A percentile compares a stretch with the other conserved stretches of the same genome.
Conservation (phyloP, 192 early-diverging fungal genomes). For the Umbelopsis vinacea region DNA sequence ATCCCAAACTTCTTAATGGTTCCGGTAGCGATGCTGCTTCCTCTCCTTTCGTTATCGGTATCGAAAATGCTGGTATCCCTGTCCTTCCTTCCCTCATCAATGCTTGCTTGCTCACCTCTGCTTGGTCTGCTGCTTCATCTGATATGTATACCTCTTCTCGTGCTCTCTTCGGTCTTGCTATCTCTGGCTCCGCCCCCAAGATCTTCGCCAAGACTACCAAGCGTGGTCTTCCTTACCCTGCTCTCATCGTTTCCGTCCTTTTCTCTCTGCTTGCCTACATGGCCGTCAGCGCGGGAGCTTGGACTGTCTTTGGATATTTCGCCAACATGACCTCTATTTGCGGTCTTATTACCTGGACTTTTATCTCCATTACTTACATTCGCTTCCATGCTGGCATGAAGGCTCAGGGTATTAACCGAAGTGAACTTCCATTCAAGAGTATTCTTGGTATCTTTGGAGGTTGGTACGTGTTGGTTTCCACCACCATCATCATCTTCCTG, state of each 20-base stretch:
- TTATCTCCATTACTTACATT: slow-evolving; percentile 73
- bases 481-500: slow-evolving; percentile 56
- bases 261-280: slow-evolving; percentile 37
- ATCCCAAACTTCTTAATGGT: slow-evolving; percentile 37
- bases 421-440: slow-evolving; percentile 64
- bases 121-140: slow-evolving; percentile 65
- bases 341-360: slow-evolving; percentile 77
- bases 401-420: slow-evolving; percentile 58
- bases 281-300: slow-evolving; percentile 24
- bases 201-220: slow-evolving; percentile 39
- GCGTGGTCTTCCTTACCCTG: slow-evolving; percentile 58
- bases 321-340: slow-evolving; percentile 65
- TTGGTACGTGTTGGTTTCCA: slow-evolving; percentile 56
- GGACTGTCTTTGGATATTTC: slow-evolving; percentile 60
- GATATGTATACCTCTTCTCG: slow-evolving; percentile 61
- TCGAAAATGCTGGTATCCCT: slow-evolving; percentile 46
- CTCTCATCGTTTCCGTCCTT: slow-evolving; percentile 37
- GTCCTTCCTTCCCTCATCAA: slow-evolving; percentile 58
- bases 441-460: slow-evolving; percentile 68
- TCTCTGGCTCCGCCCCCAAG: slow-evolving; percentile 55
- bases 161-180: slow-evolving; percentile 56
- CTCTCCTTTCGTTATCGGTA: slow-evolving; percentile 62
- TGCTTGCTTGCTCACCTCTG: slow-evolving; percentile 57
- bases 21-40: slow-evolving; percentile 31
- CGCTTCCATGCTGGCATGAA: slow-evolving; percentile 75